A percentile compares a stretch with the other conserved stretches of the same genome.
Evolutionary conservation across 225 moss, liverwort and hornwort genomes (phyloP).

Genomic region (Thuidium tamariscinum): DNA sequence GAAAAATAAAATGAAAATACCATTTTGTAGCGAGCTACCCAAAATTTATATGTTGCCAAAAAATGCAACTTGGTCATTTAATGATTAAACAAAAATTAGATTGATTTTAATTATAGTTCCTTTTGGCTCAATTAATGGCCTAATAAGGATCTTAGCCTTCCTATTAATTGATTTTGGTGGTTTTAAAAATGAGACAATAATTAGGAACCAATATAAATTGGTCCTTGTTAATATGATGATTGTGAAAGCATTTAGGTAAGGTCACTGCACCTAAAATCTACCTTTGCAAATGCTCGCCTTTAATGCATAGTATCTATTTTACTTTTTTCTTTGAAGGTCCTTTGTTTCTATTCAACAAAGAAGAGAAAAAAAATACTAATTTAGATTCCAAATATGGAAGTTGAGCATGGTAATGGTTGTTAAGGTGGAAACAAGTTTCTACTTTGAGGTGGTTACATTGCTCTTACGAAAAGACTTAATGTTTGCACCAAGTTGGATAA

Average conservation of each 20-base stretch:
- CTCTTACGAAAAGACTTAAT: neutral
- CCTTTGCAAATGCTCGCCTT: neutral
- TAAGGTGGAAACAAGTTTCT: rapidly evolving
- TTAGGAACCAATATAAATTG: rapidly evolving
- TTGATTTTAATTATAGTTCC: rapidly evolving
- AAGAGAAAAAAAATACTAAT: rapidly evolving
- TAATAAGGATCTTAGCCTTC: neutral
- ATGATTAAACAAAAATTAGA: neutral
- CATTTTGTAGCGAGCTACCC: no score
- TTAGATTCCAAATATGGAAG: rapidly evolving
- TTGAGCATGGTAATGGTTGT: neutral
- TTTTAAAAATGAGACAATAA: neutral
- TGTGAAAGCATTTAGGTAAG: neutral
- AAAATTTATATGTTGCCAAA: no score
- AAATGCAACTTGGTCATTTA: no score
- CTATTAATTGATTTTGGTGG: neutral
- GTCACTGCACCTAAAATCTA: rapidly evolving
- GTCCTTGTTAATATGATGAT: rapidly evolving
- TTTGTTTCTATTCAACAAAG: neutral
- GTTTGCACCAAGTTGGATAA: rapidly evolving
- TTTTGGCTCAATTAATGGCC: rapidly evolving
- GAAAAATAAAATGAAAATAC: no score
- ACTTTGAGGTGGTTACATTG: rapidly evolving
- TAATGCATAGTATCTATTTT: no score
- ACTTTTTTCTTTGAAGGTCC: neutral